Percentiles rank a stretch among this genome's conserved stretches.
These are phyloP conservation scores for Fusarium sp. DNA, from an alignment of 2,329 filamentous ascomycete species.

Conservation along the genomic window DNA sequence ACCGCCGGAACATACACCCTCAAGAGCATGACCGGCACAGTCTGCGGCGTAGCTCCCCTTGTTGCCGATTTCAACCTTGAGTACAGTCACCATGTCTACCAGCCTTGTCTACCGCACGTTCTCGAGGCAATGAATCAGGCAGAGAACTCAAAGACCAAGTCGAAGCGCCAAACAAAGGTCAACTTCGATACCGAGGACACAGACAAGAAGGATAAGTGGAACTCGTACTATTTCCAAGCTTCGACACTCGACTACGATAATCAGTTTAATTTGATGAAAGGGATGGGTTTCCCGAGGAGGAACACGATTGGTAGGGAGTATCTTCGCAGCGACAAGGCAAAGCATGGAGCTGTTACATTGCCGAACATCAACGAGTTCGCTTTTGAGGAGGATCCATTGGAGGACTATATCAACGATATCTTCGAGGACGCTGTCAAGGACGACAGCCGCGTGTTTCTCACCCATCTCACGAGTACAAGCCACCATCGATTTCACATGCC, in stretches of 20 bases:
- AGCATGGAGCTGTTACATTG: conserved; percentile 49
- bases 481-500: conserved; percentile 54
- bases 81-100: conserved; percentile 58
- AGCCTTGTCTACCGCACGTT: conserved; percentile 60
- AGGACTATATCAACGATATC: conserved; percentile 53
- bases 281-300: conserved; percentile 50
- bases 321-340: conserved; percentile 48
- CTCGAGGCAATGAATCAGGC: conserved; percentile 52
- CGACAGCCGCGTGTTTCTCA: conserved; percentile 52
- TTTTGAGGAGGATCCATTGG: conserved; percentile 50
- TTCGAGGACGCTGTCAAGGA: conserved; percentile 50
- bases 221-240: conserved; percentile 52
- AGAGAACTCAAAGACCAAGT: conserved; percentile 2
- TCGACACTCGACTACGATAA: conserved; percentile 54
- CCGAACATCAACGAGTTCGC: conserved; percentile 55
- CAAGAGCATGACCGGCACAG: conserved; percentile 58
- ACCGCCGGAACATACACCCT: conserved; percentile 60
- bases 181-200: conserved; percentile 5
- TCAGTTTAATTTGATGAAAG: conserved; percentile 50
- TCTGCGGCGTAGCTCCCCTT: conserved; percentile 59
- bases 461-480: conserved; percentile 55
- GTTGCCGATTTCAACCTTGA: conserved; percentile 60
- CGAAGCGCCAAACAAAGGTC: neutral
- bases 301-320: conserved; percentile 50
- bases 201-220: conserved; percentile 48